Conservation (phyloP, 352 stramenopile genomes). For the Pythium volutum region DNA sequence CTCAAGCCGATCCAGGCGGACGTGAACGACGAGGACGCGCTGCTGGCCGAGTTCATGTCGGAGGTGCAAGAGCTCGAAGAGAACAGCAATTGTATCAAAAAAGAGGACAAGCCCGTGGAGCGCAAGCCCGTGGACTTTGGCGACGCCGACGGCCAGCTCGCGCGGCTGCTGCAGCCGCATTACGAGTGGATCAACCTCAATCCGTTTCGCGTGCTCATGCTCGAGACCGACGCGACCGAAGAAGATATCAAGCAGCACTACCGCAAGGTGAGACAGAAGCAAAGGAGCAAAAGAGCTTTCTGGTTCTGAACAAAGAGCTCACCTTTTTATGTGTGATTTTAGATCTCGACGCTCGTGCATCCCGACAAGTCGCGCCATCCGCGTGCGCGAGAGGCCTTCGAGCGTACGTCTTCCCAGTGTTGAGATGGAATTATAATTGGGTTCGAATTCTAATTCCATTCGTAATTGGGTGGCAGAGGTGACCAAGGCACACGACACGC, state of each 20-base stretch:
- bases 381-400: constrained; percentile 80
- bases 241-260: constrained; percentile 92
- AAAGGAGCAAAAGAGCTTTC: too few relatives aligned
- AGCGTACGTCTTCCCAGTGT: constrained; percentile 42
- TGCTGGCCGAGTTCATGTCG: constrained; percentile 80
- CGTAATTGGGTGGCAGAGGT: constrained; percentile 44
- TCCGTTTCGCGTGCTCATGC: constrained; percentile 85
- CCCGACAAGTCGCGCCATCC: constrained; percentile 78
- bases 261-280: constrained; percentile 49
- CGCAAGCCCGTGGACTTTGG: constrained; percentile 71
- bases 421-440: background rate
- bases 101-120: constrained; percentile 44
- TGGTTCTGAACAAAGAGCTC: background rate
- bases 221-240: constrained; percentile 79
- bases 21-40: constrained; percentile 46
- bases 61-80: constrained; percentile 85
- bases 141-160: constrained; percentile 54
- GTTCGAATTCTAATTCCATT: background rate
- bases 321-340: constrained; percentile 2
- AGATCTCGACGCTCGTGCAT: constrained; percentile 88
- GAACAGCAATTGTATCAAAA: constrained; percentile 73
- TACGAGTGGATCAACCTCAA: constrained; percentile 91
- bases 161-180: constrained; percentile 63
- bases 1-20: constrained; percentile 15
- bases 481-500: constrained; percentile 83